Percentiles rank a stretch among this genome's conserved stretches.
Conservation (phyloP, 306 rosid species). For the Erythrophleum fordii region DNA sequence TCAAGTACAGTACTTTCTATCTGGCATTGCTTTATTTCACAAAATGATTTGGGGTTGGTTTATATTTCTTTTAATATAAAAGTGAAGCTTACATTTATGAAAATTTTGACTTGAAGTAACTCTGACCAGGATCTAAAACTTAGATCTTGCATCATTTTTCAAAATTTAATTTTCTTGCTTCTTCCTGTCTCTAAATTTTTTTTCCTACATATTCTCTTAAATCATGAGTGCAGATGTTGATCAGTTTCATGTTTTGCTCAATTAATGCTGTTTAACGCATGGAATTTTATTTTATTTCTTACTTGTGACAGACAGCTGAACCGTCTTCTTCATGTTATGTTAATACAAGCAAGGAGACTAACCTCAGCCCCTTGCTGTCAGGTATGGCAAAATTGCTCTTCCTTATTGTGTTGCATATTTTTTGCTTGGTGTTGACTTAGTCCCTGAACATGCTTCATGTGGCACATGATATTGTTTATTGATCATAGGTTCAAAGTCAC, state of each 20-base stretch:
- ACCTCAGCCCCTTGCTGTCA: constrained; percentile 48
- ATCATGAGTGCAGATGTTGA: constrained; percentile 10
- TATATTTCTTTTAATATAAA: not conserved
- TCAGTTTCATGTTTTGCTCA: constrained; percentile 22
- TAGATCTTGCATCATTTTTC: not conserved
- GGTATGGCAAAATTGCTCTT: constrained; percentile 48
- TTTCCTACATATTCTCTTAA: not conserved
- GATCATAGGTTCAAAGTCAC: constrained; percentile 64
- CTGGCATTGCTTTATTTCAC: not conserved
- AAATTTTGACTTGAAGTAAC: constrained; percentile 3
- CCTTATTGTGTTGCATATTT: constrained; percentile 28
- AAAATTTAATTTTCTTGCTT: not conserved
- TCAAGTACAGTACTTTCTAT: not conserved
- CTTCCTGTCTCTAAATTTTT: not conserved
- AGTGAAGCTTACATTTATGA: not conserved
- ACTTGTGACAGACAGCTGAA: constrained; percentile 53
- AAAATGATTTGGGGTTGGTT: constrained; percentile 14
- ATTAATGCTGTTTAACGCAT: constrained; percentile 32
- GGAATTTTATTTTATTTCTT: constrained; percentile 30
- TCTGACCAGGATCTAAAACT: constrained; percentile 13
- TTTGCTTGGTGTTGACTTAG: constrained; percentile 30
- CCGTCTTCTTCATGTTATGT: constrained; percentile 52
- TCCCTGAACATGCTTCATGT: constrained; percentile 19
- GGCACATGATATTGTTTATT: constrained; percentile 15
- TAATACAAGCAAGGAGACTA: constrained; percentile 48